These are phyloP conservation scores for Debaryomyces maramus DNA, from an alignment of 805 yeast species.

Conservation along the genomic window DNA sequence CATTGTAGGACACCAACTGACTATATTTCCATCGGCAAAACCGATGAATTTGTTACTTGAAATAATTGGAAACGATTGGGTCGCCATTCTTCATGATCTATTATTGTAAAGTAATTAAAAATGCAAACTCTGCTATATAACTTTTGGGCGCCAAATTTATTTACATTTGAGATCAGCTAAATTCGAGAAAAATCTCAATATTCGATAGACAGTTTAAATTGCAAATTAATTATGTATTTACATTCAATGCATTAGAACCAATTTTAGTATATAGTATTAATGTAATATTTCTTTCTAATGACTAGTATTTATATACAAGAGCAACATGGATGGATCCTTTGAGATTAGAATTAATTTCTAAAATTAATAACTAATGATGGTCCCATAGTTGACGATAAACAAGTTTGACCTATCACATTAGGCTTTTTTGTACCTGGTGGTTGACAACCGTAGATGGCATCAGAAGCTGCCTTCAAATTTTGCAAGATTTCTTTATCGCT, in stretches of 20 bases:
- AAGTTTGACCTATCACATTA: slow-evolving; percentile 67
- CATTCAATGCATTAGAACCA: too few relatives aligned
- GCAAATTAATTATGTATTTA: too few relatives aligned
- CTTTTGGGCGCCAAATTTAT: neutral
- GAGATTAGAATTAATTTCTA: slow-evolving; percentile 12
- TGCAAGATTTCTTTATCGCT: slow-evolving; percentile 71
- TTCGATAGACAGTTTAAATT: neutral
- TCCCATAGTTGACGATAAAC: slow-evolving; percentile 68
- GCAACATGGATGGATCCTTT: neutral
- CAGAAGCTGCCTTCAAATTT: slow-evolving; percentile 67
- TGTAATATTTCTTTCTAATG: neutral
- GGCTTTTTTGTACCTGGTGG: slow-evolving; percentile 67
- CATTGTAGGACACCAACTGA: slow-evolving; percentile 54
- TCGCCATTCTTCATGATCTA: neutral
- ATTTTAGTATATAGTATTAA: neutral
- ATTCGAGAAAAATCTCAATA: neutral
- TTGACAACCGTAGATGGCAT: slow-evolving; percentile 56
- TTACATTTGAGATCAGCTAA: neutral
- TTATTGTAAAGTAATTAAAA: neutral
- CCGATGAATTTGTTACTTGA: slow-evolving; percentile 20
- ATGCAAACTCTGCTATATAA: too few relatives aligned
- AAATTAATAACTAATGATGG: slow-evolving; percentile 71
- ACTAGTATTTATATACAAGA: slow-evolving; percentile 3
- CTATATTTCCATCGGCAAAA: slow-evolving; percentile 35
- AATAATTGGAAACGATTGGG: neutral